Conservation (phyloP, 2,329 filamentous ascomycete genomes). For the Clonostachys rosea region DNA sequence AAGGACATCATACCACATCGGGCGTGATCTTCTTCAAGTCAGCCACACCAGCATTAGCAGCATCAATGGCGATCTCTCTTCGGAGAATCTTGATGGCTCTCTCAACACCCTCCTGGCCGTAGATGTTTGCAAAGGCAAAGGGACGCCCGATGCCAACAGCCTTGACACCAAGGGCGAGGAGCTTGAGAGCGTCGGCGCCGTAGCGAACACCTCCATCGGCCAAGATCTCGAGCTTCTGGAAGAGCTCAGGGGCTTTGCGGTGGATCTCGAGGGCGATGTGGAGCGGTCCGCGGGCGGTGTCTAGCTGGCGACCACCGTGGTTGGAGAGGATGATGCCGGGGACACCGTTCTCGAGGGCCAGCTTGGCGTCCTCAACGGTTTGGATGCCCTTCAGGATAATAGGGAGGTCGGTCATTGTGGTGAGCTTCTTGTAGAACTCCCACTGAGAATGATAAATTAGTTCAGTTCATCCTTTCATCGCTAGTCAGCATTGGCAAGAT, state of each 20-base stretch:
- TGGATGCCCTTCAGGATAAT: slow-evolving; percentile 20
- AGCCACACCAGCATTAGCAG: too few species aligned
- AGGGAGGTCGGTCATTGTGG: slow-evolving; percentile 31
- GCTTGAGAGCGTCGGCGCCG: slow-evolving; percentile 65
- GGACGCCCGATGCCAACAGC: slow-evolving; percentile 60
- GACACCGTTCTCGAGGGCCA: slow-evolving; percentile 52
- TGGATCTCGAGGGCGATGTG: slow-evolving; percentile 53
- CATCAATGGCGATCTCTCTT: too few species aligned
- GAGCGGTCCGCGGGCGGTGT: slow-evolving; percentile 20
- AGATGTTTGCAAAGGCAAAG: slow-evolving; percentile 37
- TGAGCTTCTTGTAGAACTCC: too few species aligned
- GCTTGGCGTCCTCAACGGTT: slow-evolving; percentile 16
- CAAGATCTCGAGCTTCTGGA: slow-evolving; percentile 55
- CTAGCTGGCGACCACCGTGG: slow-evolving; percentile 58
- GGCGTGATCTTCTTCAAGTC: too few species aligned
- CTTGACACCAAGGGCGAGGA: slow-evolving; percentile 58
- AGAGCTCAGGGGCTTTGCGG: slow-evolving; percentile 54
- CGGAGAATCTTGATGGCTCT: too few species aligned
- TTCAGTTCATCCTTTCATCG: too few species aligned
- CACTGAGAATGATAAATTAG: too few species aligned
- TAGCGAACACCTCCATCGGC: slow-evolving; percentile 62
- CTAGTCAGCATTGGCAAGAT: too few species aligned
- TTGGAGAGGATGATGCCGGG: slow-evolving; percentile 68
- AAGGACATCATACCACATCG: too few species aligned
- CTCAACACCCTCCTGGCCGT: too few species aligned